Evolutionary conservation across 1,284 basidiomycete genomes (phyloP).

Genomic region (Tilletia walkeri): DNA sequence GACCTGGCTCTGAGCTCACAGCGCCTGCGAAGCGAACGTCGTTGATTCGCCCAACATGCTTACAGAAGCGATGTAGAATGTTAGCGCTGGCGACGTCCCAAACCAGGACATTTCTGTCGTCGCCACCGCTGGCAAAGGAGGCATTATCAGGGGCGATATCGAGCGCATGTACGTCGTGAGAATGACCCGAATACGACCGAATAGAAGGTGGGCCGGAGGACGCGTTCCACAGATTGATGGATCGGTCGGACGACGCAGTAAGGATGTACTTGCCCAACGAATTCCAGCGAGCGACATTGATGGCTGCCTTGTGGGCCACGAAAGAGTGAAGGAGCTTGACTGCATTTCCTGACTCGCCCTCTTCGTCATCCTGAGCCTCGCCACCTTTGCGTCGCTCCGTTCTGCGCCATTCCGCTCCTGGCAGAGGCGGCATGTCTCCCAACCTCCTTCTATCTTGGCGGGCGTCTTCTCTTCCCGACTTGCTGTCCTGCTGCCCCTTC

Average conservation of each 20-base stretch:
- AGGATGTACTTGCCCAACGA: slow-evolving; percentile 76
- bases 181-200: slow-evolving; percentile 84
- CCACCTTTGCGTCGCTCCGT: background rate
- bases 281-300: slow-evolving; percentile 54
- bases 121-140: slow-evolving; percentile 87
- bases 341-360: background rate
- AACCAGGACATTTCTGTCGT: slow-evolving; percentile 84
- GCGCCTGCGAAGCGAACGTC: slow-evolving; percentile 69
- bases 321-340: slow-evolving; percentile 19
- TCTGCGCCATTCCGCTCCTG: slow-evolving; percentile 5
- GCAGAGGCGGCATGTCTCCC: background rate
- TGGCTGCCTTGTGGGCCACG: slow-evolving; percentile 50
- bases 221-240: slow-evolving; percentile 88
- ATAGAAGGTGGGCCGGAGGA: slow-evolving; percentile 64
- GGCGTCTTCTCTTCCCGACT: too few species aligned
- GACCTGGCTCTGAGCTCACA: background rate
- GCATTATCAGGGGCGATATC: slow-evolving; percentile 85
- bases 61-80: slow-evolving; percentile 75
- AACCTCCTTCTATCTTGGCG: background rate
- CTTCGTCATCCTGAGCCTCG: background rate
- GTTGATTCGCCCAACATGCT: slow-evolving; percentile 86
- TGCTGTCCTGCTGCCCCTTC: too few species aligned
- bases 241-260: slow-evolving; percentile 85
- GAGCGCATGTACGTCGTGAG: slow-evolving; percentile 87
- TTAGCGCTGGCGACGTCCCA: slow-evolving; percentile 91